Conservation (phyloP, 139 green algal genomes). For the Chlorokybus atmophyticus region DNA sequence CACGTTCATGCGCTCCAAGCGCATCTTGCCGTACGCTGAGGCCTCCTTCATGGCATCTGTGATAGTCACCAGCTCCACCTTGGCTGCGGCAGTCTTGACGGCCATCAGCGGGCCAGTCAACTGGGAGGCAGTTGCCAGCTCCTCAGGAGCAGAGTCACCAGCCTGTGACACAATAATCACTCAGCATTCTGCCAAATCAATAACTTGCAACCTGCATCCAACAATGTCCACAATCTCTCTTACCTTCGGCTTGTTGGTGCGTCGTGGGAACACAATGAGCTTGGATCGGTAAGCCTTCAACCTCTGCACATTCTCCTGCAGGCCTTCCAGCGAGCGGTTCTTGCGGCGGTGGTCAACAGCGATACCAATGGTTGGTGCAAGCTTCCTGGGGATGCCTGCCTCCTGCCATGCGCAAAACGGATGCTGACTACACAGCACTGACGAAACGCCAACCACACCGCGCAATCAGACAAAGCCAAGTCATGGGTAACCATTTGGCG, state of each 20-base stretch:
- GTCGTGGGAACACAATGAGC: conserved; percentile 87
- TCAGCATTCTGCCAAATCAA: neutral
- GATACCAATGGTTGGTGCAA: conserved; percentile 91
- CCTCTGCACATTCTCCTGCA: conserved; percentile 84
- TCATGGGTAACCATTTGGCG: neutral
- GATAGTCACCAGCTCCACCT: conserved; percentile 67
- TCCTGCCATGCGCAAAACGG: conserved; percentile 46
- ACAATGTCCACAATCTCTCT: conserved; percentile 3
- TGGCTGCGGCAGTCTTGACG: conserved; percentile 29
- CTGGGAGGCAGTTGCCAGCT: conserved; percentile 52
- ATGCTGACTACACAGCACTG: conserved; percentile 3
- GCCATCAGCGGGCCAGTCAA: conserved; percentile 53
- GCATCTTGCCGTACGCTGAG: conserved; percentile 76
- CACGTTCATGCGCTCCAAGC: conserved; percentile 79
- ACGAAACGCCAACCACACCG: conserved; percentile 1
- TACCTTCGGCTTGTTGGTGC: conserved; percentile 78
- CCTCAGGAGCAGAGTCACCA: conserved; percentile 62
- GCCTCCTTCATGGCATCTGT: conserved; percentile 77
- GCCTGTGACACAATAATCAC: conserved; percentile 20
- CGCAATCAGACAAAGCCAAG: no score
- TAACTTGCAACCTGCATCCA: no score
- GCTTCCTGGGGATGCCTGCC: conserved; percentile 77
- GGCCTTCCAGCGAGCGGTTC: conserved; percentile 83
- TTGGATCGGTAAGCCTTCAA: conserved; percentile 95
- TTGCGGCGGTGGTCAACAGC: conserved; percentile 86